Percentiles rank a stretch among this genome's conserved stretches.
These are phyloP conservation scores for Patellifolia procumbens DNA, from an alignment of 179 eudicot genomes.

Conservation along the genomic window DNA sequence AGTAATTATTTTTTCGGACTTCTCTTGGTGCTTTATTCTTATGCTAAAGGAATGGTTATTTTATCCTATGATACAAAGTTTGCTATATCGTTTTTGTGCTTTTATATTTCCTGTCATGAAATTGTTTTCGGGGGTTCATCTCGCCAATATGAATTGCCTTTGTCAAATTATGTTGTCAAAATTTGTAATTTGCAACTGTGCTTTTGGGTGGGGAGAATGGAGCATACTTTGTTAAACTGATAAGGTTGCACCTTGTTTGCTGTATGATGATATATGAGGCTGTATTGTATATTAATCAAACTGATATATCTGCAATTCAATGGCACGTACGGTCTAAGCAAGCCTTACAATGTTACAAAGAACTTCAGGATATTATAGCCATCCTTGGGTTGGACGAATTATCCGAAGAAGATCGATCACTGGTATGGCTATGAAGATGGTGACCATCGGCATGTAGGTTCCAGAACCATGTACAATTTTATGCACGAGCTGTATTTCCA, in stretches of 20 bases:
- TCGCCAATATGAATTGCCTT: not conserved
- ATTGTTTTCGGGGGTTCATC: not conserved
- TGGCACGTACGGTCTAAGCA: not conserved
- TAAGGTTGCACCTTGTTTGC: constrained; percentile 7
- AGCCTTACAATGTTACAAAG: not conserved
- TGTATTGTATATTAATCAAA: not conserved
- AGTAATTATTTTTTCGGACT: constrained; percentile 3
- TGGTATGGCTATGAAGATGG: no score
- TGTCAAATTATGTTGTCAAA: not conserved
- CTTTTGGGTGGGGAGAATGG: not conserved
- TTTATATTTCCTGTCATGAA: not conserved
- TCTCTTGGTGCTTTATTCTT: constrained; percentile 2
- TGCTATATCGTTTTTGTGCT: not conserved
- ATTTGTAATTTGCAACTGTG: not conserved
- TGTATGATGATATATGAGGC: not conserved
- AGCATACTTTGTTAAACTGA: not conserved
- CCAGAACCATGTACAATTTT: no score
- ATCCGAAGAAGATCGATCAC: no score
- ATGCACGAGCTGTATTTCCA: no score
- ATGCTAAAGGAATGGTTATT: not conserved
- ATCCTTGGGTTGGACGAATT: no score
- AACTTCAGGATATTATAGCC: no score
- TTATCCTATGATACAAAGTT: constrained; percentile 1
- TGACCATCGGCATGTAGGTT: no score
- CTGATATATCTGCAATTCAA: not conserved